Percentiles rank a stretch among this genome's conserved stretches.
These are phyloP conservation scores for Hanseniaspora jakobsenii DNA, from an alignment of 805 yeast genomes.

Conservation along the genomic window DNA sequence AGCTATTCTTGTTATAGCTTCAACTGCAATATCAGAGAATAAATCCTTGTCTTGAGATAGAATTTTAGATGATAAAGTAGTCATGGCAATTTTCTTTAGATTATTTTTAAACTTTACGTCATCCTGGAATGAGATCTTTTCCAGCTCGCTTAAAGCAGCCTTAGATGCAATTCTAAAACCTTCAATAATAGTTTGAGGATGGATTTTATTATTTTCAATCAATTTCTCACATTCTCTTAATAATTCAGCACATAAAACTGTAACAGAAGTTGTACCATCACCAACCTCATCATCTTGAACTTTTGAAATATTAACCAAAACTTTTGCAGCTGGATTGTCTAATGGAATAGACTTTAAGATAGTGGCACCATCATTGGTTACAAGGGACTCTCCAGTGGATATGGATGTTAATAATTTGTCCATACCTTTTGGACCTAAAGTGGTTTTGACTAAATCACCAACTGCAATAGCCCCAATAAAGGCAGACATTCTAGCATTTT, in stretches of 20 bases:
- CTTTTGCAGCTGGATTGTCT: constrained; percentile 95
- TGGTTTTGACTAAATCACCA: constrained; percentile 88
- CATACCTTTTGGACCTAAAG: constrained; percentile 98
- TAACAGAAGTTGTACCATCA: constrained; percentile 96
- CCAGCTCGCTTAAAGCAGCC: constrained; percentile 76
- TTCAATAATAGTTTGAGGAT: constrained; percentile 94
- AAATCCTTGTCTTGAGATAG: constrained; percentile 87
- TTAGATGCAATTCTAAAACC: constrained; percentile 83
- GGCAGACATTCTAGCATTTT: constrained; percentile 93
- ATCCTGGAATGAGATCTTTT: constrained; percentile 56
- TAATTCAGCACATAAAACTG: constrained; percentile 80
- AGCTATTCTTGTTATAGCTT: constrained; percentile 76
- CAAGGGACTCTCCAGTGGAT: constrained; percentile 60
- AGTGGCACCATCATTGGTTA: constrained; percentile 98
- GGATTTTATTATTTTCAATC: constrained; percentile 74
- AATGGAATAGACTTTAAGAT: constrained; percentile 86
- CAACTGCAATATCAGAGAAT: constrained; percentile 83
- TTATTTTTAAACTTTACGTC: constrained; percentile 50
- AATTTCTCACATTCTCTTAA: constrained; percentile 88
- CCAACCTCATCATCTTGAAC: constrained; percentile 98
- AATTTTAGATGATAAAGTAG: constrained; percentile 87
- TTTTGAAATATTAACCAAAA: constrained; percentile 84
- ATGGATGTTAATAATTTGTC: constrained; percentile 87
- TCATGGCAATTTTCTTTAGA: constrained; percentile 74
- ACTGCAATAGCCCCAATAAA: constrained; percentile 99